These are phyloP conservation scores for Eucalyptus marginata DNA, from an alignment of 345 rosid genomes.

Conservation along the genomic window DNA sequence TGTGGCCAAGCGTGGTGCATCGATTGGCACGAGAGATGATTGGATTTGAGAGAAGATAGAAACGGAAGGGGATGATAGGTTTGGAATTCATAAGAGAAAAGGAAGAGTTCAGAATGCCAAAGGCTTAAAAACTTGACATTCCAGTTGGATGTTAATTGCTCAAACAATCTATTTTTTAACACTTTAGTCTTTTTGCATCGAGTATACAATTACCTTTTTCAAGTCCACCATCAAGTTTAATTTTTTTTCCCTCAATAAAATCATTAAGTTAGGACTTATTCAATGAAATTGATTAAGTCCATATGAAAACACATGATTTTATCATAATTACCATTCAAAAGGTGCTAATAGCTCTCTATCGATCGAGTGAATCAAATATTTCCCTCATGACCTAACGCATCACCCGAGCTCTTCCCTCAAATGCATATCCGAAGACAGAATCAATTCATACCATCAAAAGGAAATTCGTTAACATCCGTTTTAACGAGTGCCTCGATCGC, in stretches of 20 bases:
- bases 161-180: neutral
- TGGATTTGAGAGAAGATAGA: no score
- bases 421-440: neutral
- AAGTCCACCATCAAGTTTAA: neutral
- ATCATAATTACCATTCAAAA: neutral
- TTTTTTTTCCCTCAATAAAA: neutral
- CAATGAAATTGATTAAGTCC: neutral
- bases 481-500: no score
- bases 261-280: neutral
- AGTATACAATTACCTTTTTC: neutral
- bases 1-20: no score
- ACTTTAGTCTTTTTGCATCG: neutral
- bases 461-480: neutral
- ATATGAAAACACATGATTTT: no score
- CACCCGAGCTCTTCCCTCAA: neutral
- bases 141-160: rapidly evolving
- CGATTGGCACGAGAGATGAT: rapidly evolving
- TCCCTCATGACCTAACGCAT: neutral
- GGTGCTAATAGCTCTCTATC: neutral
- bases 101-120: neutral
- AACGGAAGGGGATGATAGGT: rapidly evolving
- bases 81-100: neutral
- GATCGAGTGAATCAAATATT: neutral
- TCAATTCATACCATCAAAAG: neutral
- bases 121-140: no score